These are phyloP conservation scores for Arxiozyma slooffiae DNA, from an alignment of 1,139 yeast genomes.

Conservation along the genomic window DNA sequence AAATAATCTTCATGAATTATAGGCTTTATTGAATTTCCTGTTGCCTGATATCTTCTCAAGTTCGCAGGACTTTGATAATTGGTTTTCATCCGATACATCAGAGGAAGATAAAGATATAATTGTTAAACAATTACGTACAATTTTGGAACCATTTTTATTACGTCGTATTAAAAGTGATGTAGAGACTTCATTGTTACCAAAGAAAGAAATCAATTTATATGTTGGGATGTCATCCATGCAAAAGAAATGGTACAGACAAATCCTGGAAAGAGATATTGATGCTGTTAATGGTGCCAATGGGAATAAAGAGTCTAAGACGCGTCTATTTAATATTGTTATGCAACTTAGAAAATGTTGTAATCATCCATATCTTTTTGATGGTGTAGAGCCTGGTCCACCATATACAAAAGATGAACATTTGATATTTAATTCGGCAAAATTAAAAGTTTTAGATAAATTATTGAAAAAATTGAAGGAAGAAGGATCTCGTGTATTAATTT, in stretches of 20 bases:
- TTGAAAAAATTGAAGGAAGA: slow-evolving; percentile 59
- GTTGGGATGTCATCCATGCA: slow-evolving; percentile 96
- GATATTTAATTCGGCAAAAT: slow-evolving; percentile 77
- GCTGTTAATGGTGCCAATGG: slow-evolving; percentile 93
- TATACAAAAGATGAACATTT: slow-evolving; percentile 93
- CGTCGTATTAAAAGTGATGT: slow-evolving; percentile 91
- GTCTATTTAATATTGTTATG: slow-evolving; percentile 89
- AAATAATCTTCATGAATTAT: slow-evolving; percentile 85
- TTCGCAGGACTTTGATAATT: slow-evolving; percentile 77
- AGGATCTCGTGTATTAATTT: slow-evolving; percentile 85
- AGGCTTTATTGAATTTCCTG: slow-evolving; percentile 87
- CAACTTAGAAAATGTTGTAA: slow-evolving; percentile 93
- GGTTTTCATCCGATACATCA: slow-evolving; percentile 50
- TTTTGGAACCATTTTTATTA: slow-evolving; percentile 75
- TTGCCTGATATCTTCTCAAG: slow-evolving; percentile 93
- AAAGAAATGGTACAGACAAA: slow-evolving; percentile 75
- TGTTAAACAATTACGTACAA: slow-evolving; percentile 76
- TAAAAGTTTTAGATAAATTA: slow-evolving; percentile 79
- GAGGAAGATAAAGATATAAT: slow-evolving; percentile 60
- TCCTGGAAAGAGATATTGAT: slow-evolving; percentile 86
- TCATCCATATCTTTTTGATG: slow-evolving; percentile 93
- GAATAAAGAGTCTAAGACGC: slow-evolving; percentile 80
- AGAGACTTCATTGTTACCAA: slow-evolving; percentile 81
- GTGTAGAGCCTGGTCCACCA: slow-evolving; percentile 99
- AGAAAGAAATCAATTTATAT: slow-evolving; percentile 79